Percentiles rank a stretch among this genome's conserved stretches.
These are phyloP conservation scores for Trifolium pratense DNA, from an alignment of 306 rosid genomes.

Conservation along the genomic window DNA sequence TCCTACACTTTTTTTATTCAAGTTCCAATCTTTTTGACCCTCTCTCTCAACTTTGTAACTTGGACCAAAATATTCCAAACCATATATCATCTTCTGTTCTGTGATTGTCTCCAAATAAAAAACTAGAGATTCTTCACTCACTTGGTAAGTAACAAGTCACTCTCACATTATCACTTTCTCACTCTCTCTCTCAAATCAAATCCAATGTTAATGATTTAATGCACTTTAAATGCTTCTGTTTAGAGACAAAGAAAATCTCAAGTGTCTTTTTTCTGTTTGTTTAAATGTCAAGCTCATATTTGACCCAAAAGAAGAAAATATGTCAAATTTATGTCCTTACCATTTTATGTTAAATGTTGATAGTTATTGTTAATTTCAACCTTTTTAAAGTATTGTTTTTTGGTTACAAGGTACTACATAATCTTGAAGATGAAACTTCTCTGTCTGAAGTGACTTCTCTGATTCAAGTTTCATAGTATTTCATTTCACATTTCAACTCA, in stretches of 20 bases:
- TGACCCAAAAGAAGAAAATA: background rate
- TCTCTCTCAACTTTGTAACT: constrained; percentile 4
- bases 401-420: constrained; percentile 16
- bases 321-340: constrained; percentile 38
- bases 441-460: constrained; percentile 43
- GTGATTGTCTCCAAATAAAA: constrained; percentile 9
- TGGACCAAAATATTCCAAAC: constrained; percentile 24
- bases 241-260: background rate
- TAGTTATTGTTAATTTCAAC: background rate
- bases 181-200: constrained; percentile 11
- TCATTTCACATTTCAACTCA: constrained; percentile 26
- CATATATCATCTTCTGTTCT: background rate
- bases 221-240: constrained; percentile 2
- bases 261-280: background rate
- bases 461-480: constrained; percentile 33
- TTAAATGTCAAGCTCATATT: background rate
- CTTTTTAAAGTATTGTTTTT: constrained; percentile 25
- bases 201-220: constrained; percentile 34
- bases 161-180: constrained; percentile 37
- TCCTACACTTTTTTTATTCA: background rate
- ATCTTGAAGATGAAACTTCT: constrained; percentile 45
- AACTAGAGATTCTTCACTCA: constrained; percentile 8
- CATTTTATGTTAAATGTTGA: constrained; percentile 31
- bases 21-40: constrained; percentile 5
- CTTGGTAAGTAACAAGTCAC: constrained; percentile 41